Evolutionary conservation across 2,329 filamentous ascomycete genomes (phyloP).

Genomic region (Chaetothyriales sp.): DNA sequence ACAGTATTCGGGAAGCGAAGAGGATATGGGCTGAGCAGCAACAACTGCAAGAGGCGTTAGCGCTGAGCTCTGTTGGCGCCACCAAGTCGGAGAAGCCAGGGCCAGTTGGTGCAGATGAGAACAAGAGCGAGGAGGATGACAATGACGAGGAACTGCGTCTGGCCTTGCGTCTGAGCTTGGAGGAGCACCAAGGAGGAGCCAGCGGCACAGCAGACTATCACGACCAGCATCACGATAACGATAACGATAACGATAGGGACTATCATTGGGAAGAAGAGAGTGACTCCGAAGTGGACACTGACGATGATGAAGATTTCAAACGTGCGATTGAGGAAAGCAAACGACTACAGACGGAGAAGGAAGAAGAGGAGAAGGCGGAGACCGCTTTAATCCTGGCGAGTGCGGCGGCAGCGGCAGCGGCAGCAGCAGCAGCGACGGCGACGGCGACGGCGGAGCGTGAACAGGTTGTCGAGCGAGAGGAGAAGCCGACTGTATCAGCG

Average conservation of each 20-base stretch:
- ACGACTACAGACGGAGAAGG: slow-evolving; percentile 9
- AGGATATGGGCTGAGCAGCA: slow-evolving; percentile 15
- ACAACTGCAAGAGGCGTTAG: slow-evolving; percentile 5
- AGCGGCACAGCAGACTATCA: not conserved
- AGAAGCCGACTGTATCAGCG: not conserved
- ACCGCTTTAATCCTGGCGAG: not conserved
- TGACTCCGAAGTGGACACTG: slow-evolving; percentile 19
- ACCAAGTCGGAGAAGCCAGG: not conserved
- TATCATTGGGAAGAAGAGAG: slow-evolving; percentile 9
- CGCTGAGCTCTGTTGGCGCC: not conserved
- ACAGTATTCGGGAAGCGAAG: slow-evolving; percentile 14
- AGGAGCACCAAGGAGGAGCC: slow-evolving; percentile 20
- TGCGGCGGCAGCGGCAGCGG: too few species aligned
- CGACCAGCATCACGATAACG: too few species aligned
- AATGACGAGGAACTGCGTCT: slow-evolving; percentile 30
- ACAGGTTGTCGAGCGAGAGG: not conserved
- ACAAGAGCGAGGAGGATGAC: slow-evolving; percentile 12
- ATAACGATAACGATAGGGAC: not conserved
- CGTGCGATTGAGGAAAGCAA: slow-evolving; percentile 24
- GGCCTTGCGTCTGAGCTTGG: slow-evolving; percentile 30
- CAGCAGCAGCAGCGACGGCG: too few species aligned
- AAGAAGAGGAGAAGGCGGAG: slow-evolving; percentile 5
- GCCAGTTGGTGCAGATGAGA: not conserved
- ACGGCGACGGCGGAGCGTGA: not conserved
- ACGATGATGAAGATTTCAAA: slow-evolving; percentile 24